Evolutionary conservation across 1,139 yeast species (phyloP).

Genomic region (Yamadazyma dushanensis): DNA sequence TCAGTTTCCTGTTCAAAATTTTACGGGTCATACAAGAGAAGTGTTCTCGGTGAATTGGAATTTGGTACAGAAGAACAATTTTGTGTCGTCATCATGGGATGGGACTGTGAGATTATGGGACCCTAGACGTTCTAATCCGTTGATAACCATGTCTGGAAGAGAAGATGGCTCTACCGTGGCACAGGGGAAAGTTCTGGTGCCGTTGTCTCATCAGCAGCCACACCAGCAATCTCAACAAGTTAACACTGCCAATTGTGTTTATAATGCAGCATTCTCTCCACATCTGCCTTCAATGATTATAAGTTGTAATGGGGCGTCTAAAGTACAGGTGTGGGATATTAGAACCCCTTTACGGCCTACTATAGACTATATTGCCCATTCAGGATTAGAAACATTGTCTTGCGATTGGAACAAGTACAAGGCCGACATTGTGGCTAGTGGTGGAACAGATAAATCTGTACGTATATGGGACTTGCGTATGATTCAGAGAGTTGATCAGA

Average conservation of each 20-base stretch:
- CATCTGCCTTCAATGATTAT: constrained; percentile 72
- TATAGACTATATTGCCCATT: constrained; percentile 66
- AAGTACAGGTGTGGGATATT: constrained; percentile 82
- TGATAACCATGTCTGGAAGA: constrained; percentile 53
- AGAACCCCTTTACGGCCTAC: constrained; percentile 65
- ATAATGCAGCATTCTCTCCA: constrained; percentile 83
- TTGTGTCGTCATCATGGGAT: constrained; percentile 89
- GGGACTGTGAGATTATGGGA: constrained; percentile 78
- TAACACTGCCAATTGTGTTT: constrained; percentile 56
- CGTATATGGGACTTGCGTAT: constrained; percentile 87
- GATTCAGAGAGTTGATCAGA: constrained; percentile 47
- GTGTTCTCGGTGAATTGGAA: constrained; percentile 92
- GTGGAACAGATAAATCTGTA: constrained; percentile 84
- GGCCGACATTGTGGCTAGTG: constrained; percentile 75
- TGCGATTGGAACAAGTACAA: constrained; percentile 92
- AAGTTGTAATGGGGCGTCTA: constrained; percentile 80
- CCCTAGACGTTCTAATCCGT: constrained; percentile 58
- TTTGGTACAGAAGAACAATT: constrained; percentile 67
- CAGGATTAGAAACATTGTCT: constrained; percentile 76
- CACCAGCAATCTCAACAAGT: constrained; percentile 24
- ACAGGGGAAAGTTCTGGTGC: constrained; percentile 25
- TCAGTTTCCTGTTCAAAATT: constrained; percentile 73
- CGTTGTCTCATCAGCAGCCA: constrained; percentile 32
- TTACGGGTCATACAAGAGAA: constrained; percentile 78
- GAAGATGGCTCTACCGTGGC: constrained; percentile 28